Conservation (phyloP, 2,329 filamentous ascomycete genomes). For the Alternaria solani region DNA sequence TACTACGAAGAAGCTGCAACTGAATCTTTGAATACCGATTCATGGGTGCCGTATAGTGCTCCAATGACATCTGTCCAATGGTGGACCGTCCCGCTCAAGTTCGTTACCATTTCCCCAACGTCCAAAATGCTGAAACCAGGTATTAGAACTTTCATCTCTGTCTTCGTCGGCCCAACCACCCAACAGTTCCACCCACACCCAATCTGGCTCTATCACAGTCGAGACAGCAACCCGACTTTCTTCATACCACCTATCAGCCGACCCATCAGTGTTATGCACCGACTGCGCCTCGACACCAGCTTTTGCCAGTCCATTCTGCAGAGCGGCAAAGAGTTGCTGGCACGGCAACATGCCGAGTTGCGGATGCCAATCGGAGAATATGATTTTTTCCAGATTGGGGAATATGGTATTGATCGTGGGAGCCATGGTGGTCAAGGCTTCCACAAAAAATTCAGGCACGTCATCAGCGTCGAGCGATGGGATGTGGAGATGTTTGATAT, state of each 20-base stretch:
- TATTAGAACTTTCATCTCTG: background rate
- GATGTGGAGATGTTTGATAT: constrained; percentile 4
- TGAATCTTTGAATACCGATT: background rate
- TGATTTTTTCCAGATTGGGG: background rate
- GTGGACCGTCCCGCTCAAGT: background rate
- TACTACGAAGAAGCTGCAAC: background rate
- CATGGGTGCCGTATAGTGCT: too few relatives aligned
- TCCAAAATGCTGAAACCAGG: background rate
- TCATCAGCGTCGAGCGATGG: background rate
- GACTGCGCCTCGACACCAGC: background rate
- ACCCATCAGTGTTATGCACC: background rate
- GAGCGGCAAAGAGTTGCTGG: background rate
- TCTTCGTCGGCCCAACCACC: background rate
- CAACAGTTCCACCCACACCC: constrained; percentile 7
- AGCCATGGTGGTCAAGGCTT: background rate
- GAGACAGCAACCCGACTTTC: background rate
- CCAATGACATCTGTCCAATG: too few relatives aligned
- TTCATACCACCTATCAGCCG: background rate
- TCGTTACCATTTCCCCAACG: background rate
- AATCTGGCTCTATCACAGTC: constrained; percentile 6
- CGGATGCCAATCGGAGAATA: constrained; percentile 8
- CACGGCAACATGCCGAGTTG: constrained; percentile 10
- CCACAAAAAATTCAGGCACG: background rate
- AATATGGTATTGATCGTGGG: background rate
- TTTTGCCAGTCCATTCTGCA: constrained; percentile 4